A percentile compares a stretch with the other conserved stretches of the same genome.
Conservation (phyloP, 2,329 filamentous ascomycete species). For the Diaporthe aspalathi region DNA sequence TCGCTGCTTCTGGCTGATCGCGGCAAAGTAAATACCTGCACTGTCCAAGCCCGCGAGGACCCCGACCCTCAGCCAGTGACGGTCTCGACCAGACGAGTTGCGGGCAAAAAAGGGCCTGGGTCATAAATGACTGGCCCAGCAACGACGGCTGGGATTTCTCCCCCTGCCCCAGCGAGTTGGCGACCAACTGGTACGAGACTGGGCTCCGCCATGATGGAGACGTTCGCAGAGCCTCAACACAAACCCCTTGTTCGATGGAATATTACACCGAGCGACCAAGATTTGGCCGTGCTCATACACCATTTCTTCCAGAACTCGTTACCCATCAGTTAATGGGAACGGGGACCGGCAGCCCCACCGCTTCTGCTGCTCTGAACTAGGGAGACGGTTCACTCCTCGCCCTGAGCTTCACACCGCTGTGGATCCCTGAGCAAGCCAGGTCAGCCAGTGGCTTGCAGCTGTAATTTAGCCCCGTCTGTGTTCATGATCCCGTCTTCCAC, state of each 20-base stretch:
- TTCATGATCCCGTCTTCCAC: neutral
- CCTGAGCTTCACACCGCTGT: slow-evolving; percentile 20
- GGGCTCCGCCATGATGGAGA: neutral
- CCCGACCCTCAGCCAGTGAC: neutral
- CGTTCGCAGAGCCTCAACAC: slow-evolving; percentile 7
- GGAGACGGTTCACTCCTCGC: neutral
- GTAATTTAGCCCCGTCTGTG: slow-evolving; percentile 6
- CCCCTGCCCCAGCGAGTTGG: neutral
- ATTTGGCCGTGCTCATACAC: neutral
- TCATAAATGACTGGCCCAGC: neutral
- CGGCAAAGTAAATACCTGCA: neutral
- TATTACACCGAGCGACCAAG: neutral
- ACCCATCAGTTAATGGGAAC: neutral
- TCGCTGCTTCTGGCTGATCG: slow-evolving; percentile 16
- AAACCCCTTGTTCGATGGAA: neutral
- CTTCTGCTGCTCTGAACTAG: slow-evolving; percentile 5
- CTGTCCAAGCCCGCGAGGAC: neutral
- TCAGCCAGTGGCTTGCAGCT: slow-evolving; percentile 4
- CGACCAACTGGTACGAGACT: neutral
- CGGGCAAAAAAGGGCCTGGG: neutral
- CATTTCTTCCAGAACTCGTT: neutral
- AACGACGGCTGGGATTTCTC: neutral
- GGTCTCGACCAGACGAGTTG: neutral
- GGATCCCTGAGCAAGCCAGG: neutral
- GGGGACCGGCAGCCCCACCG: neutral